Evolutionary conservation across 495 filamentous ascomycete species (phyloP).

Genomic region (Talaromyces thailandensis): DNA sequence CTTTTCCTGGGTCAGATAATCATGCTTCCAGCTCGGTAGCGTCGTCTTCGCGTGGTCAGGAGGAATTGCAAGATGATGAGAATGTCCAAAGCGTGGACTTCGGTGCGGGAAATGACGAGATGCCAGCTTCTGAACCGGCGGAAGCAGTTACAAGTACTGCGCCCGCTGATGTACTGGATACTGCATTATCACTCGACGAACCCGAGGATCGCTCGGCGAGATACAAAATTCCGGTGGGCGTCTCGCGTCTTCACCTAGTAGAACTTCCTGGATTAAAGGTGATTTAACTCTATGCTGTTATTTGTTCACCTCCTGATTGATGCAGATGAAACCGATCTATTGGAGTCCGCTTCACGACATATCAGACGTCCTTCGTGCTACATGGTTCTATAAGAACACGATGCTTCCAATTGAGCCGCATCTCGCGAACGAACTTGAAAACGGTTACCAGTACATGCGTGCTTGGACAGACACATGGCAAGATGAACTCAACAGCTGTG

Average conservation of each 20-base stretch:
- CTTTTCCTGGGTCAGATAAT: not conserved
- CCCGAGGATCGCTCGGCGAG: constrained; percentile 12
- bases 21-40: not conserved
- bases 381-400: constrained; percentile 95
- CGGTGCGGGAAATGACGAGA: not conserved
- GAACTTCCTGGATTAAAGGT: constrained; percentile 43
- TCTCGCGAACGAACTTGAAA: constrained; percentile 88
- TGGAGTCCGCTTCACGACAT: constrained; percentile 95
- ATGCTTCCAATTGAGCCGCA: constrained; percentile 82
- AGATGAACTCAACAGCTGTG: constrained; percentile 83
- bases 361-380: constrained; percentile 71
- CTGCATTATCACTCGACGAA: constrained; percentile 9
- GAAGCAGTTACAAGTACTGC: not conserved
- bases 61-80: not conserved
- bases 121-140: not conserved
- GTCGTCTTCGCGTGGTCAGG: not conserved
- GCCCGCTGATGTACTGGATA: not conserved
- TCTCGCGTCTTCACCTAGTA: constrained; percentile 61
- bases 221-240: constrained; percentile 56
- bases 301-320: constrained; percentile 34
- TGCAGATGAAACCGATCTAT: constrained; percentile 92
- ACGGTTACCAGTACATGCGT: constrained; percentile 74
- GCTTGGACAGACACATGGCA: constrained; percentile 91
- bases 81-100: not conserved
- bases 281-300: not conserved